These are phyloP conservation scores for Ogataea minuta DNA, from an alignment of 805 yeast genomes.

Conservation along the genomic window DNA sequence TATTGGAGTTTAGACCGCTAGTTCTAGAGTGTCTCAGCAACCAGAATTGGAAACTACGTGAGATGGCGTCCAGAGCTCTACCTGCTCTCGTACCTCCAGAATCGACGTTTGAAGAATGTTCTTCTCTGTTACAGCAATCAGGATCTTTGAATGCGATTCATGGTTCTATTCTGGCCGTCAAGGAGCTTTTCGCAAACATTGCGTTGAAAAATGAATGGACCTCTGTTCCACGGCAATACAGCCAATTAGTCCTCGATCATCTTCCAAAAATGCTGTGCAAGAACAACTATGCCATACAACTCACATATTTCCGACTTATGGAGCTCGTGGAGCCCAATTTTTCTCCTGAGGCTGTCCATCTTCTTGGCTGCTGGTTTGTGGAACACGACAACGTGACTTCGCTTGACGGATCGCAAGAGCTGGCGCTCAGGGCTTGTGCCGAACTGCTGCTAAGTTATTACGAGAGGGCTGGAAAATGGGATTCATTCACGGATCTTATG, in stretches of 20 bases:
- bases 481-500: conserved; percentile 29
- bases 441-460: conserved; percentile 31
- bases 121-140: conserved; percentile 8
- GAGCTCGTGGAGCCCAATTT: conserved; percentile 1
- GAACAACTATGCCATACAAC: conserved; percentile 23
- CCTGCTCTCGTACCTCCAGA: conserved; percentile 45
- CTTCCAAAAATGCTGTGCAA: conserved; percentile 17
- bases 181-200: conserved; percentile 30
- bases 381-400: conserved; percentile 22
- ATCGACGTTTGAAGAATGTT: conserved; percentile 31
- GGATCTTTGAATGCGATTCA: conserved; percentile 49
- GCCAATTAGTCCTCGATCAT: conserved; percentile 29
- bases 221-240: conserved; percentile 21
- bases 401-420: conserved; percentile 50
- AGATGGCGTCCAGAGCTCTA: conserved; percentile 75
- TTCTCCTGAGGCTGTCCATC: conserved; percentile 13
- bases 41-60: conserved; percentile 79
- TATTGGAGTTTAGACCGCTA: conserved; percentile 50
- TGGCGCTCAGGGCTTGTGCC: conserved; percentile 38
- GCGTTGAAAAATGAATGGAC: conserved; percentile 28
- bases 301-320: conserved; percentile 24
- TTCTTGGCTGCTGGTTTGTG: conserved; percentile 38
- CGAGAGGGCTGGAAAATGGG: conserved; percentile 14
- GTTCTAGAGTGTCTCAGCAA: conserved; percentile 50
- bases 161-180: conserved; percentile 55